Evolutionary conservation across 768 basidiomycete species (phyloP).

Genomic region (Russula ochroleuca): DNA sequence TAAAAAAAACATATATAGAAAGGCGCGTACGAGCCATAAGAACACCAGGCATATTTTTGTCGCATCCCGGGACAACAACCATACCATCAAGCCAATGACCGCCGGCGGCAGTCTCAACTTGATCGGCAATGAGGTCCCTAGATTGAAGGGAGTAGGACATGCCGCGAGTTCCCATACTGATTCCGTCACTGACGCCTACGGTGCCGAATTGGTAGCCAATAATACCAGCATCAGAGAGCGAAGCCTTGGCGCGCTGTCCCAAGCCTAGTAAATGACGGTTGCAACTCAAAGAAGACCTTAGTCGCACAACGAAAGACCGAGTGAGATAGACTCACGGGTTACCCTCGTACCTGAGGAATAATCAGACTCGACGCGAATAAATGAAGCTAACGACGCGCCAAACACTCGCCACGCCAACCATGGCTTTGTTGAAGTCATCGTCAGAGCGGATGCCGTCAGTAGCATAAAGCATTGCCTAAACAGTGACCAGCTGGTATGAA

Average conservation of each 20-base stretch:
- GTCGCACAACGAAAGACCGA: not conserved
- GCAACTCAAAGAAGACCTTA: slow-evolving; percentile 53
- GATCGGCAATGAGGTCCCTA: slow-evolving; percentile 95
- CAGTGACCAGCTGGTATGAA: slow-evolving; percentile 8
- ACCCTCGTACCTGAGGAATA: slow-evolving; percentile 81
- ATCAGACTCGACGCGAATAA: slow-evolving; percentile 26
- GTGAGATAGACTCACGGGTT: slow-evolving; percentile 73
- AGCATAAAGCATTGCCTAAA: slow-evolving; percentile 97
- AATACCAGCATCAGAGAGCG: slow-evolving; percentile 61
- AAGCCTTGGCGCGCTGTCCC: slow-evolving; percentile 82
- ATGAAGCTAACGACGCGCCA: slow-evolving; percentile 56
- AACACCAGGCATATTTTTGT: slow-evolving; percentile 99
- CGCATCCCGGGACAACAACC: slow-evolving; percentile 95
- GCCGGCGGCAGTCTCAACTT: slow-evolving; percentile 92
- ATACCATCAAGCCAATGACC: slow-evolving; percentile 98
- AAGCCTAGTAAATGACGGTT: slow-evolving; percentile 89
- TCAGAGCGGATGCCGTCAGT: slow-evolving; percentile 84
- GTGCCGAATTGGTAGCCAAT: slow-evolving; percentile 98
- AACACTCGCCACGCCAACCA: slow-evolving; percentile 96
- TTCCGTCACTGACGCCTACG: slow-evolving; percentile 96
- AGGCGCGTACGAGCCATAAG: slow-evolving; percentile 82
- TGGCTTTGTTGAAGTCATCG: slow-evolving; percentile 87
- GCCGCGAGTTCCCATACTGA: slow-evolving; percentile 93
- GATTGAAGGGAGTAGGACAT: slow-evolving; percentile 98
- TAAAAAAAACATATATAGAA: slow-evolving; percentile 5